Percentiles rank a stretch among this genome's conserved stretches.
Evolutionary conservation across 2,329 filamentous ascomycete species (phyloP).

Genomic region (Gnomoniopsis sp.): DNA sequence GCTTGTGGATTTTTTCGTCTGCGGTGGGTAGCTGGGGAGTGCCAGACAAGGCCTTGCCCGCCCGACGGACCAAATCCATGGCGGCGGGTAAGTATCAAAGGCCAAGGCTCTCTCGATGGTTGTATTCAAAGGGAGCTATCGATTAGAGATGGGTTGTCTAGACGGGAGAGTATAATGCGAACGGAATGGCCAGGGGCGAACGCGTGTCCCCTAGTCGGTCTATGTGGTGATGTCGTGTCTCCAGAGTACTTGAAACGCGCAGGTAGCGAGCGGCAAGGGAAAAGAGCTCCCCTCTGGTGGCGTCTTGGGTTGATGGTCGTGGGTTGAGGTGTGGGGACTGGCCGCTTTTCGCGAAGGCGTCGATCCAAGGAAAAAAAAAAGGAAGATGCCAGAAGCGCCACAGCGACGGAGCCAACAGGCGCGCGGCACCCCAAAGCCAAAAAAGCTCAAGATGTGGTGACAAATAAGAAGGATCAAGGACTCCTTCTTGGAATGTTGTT

Average conservation of each 20-base stretch:
- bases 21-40: slow-evolving; percentile 44
- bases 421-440: no score
- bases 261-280: slow-evolving; percentile 29
- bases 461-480: no score
- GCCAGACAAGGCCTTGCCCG: slow-evolving; percentile 45
- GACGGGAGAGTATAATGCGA: background rate
- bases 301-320: background rate
- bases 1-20: slow-evolving; percentile 42
- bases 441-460: no score
- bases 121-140: background rate
- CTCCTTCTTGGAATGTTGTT: no score
- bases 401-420: no score
- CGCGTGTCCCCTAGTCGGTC: background rate
- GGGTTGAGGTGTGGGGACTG: background rate
- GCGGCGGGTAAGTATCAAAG: slow-evolving; percentile 17
- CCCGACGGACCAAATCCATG: slow-evolving; percentile 60
- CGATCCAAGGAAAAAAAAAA: background rate
- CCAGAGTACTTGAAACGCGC: background rate
- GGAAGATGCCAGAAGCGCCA: background rate
- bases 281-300: slow-evolving; percentile 3
- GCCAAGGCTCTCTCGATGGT: slow-evolving; percentile 13
- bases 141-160: background rate
- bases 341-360: no score
- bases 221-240: background rate
- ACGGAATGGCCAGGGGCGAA: background rate